Evolutionary conservation across 179 eudicot genomes (phyloP), one percentile per base, ranked within the genome.

Genomic region (Silene coronaria): DNA sequence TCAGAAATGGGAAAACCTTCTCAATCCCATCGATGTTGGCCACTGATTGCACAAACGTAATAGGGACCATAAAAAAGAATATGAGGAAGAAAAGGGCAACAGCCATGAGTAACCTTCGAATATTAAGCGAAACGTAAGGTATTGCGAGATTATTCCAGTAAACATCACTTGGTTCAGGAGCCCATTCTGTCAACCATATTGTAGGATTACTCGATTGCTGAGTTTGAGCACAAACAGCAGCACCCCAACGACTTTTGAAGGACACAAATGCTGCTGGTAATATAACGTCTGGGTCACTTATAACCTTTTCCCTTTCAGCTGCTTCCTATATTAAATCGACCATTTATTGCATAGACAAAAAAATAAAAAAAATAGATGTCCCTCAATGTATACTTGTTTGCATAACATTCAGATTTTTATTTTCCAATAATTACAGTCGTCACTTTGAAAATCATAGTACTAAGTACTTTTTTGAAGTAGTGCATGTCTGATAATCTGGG

Each of bases 181-280:
- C 98, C 98, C 98, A 93, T 60, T 93, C 87, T 4, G 97, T 86
- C 75, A 93, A 82, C 98, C 98, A 93, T 74, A 85, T 65, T 36
- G 97, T 93, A 7, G 97, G 91, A 79, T 93, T 89, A 73, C 84
- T 90, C 62, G 96, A 71, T 81, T 93, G 98, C 76, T 90, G 91
- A 70, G 98, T 93, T 87, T 93, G 98, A 81, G 98, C 98, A 86
- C 98, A 93, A 71, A 93, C 93, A 77, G 97, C 98, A 51, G 97
- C 97, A 61, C 97, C 98, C 98, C 98, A 93, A 63, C 98, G 88
- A 26, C 85, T 78, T 77, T 82, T 91, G 68, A 93, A 93, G 23
- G 98, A 93, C 78, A 93, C 98, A 89, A 93, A 93, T 67, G 98
- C 98, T 28, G 93, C 93, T 11, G 98, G 97, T 64, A 93, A 75